Base-by-base conservation (phyloP, 1,284 basidiomycete species). In the Ustilago xerochloae region DNA sequence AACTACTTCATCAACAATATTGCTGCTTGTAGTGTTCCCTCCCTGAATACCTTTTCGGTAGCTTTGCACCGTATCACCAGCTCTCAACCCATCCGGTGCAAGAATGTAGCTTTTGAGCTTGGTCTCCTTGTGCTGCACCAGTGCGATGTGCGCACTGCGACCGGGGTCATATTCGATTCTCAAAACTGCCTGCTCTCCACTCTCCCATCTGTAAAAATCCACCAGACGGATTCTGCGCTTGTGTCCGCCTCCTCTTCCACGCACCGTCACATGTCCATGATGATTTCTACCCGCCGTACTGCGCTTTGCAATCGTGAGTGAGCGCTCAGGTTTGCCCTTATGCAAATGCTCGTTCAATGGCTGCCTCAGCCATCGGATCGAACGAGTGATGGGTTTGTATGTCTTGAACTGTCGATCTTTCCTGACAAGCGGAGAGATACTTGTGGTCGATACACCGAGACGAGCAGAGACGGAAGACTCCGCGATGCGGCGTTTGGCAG, bases 101-200 rank as follows among this genome's bases (percentile, higher is more conserved):
- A 98, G 87, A 79, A 98, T 95, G 85, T 99, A 98, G 81, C 90
- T 92, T 61, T 65, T 57, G 88, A 89, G 52, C 90, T 78, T 87
- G 87, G 75, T 88, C 86, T 67, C 61, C 84, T 5, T 88, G 89
- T 78, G 87, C 82, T 88, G 87, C 74, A 98, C 83, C 55, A 99
- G 88, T 1, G 96, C 96, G 80, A 99, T 95, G 85, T 99, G 97
- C 4, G 93, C 93, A 43, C 91, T 92, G 51, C 96, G 89, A 30
- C 93, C 92, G 0, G 96, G 96, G 87, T 99, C 96, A 84, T 97
- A 99, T 86, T 99, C 96, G 79, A 99, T 92, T 43, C 95, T 89
- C 15, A 96, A 88, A 43, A 98, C 94, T 75, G 93, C 91, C 83
- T 94, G 92, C 41, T 91, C 87, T 7, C 96, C 96, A 0, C 89